phyloP scores from a whole-genome alignment of 1,284 basidiomycete genomes.

The Neonothopanus nambi region DNA sequence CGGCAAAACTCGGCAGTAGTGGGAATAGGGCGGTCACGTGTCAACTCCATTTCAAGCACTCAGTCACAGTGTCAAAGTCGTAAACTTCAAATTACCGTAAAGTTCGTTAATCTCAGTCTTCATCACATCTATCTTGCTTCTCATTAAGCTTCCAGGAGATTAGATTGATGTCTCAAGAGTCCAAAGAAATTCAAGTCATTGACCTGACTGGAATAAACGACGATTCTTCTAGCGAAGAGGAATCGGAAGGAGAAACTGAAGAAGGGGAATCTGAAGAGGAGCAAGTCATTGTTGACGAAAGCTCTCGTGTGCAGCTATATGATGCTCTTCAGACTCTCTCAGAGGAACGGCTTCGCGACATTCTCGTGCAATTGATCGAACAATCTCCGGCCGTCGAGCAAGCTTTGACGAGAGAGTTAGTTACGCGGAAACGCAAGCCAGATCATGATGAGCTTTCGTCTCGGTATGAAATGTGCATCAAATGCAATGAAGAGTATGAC shows the following conservation, averaged over 20 bases:
- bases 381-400: slow-evolving; percentile 40
- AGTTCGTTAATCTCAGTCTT: background rate
- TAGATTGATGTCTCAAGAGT: background rate
- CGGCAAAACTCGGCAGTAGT: too few relatives aligned
- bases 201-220: slow-evolving; percentile 40
- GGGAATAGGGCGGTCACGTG: background rate
- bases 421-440: slow-evolving; percentile 37
- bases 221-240: slow-evolving; percentile 31
- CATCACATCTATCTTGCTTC: background rate
- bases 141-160: background rate
- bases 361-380: slow-evolving; percentile 38
- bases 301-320: slow-evolving; percentile 40
- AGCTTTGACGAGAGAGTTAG: slow-evolving; percentile 42
- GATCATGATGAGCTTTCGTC: slow-evolving; percentile 32
- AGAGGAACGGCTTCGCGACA: slow-evolving; percentile 40
- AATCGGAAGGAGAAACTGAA: slow-evolving; percentile 1
- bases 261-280: slow-evolving; percentile 25
- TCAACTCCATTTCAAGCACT: too few relatives aligned
- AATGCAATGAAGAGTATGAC: slow-evolving; percentile 48
- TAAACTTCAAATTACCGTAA: background rate
- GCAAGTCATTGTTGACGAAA: slow-evolving; percentile 37
- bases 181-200: slow-evolving; percentile 34
- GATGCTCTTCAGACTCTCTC: slow-evolving; percentile 41
- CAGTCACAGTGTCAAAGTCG: too few relatives aligned
- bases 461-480: slow-evolving; percentile 43